These are phyloP conservation scores for Calonectria naviculata DNA, from an alignment of 2,329 filamentous ascomycete species.

Conservation along the genomic window DNA sequence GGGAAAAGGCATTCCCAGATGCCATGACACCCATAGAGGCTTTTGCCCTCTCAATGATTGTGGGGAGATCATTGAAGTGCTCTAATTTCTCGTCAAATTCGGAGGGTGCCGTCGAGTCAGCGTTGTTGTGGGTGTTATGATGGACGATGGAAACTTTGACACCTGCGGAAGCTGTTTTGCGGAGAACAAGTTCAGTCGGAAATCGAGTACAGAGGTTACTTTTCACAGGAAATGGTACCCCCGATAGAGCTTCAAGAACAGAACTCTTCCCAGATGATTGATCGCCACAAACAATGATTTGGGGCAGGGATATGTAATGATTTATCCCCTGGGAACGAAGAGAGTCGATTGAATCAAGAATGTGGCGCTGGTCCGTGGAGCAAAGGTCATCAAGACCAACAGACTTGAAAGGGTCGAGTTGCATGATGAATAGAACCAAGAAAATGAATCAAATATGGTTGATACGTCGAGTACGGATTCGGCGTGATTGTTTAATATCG, in stretches of 20 bases:
- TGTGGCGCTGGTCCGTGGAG: background rate
- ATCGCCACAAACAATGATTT: constrained; percentile 67
- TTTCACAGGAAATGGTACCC: constrained; percentile 69
- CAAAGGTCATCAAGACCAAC: background rate
- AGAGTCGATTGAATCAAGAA: background rate
- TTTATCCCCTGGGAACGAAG: constrained; percentile 49
- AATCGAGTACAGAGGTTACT: constrained; percentile 71
- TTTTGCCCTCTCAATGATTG: constrained; percentile 54
- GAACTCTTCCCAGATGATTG: constrained; percentile 74
- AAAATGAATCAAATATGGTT: too few relatives aligned
- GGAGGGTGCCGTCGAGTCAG: background rate
- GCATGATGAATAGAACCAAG: too few relatives aligned
- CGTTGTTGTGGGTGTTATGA: background rate
- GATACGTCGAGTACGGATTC: too few relatives aligned
- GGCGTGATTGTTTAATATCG: too few relatives aligned
- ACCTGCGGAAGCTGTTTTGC: background rate
- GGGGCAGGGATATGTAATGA: constrained; percentile 52
- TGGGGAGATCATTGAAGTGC: constrained; percentile 23
- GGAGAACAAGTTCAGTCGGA: constrained; percentile 68
- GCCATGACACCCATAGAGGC: constrained; percentile 60
- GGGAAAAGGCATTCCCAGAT: constrained; percentile 51
- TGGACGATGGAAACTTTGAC: background rate
- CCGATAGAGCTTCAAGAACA: constrained; percentile 72
- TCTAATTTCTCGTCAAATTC: constrained; percentile 14
- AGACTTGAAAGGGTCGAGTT: too few relatives aligned